A percentile compares a stretch with the other conserved stretches of the same genome.
These are phyloP conservation scores for Poteriospumella lacustris DNA, from an alignment of 108 stramenopile genomes.

Conservation along the genomic window DNA sequence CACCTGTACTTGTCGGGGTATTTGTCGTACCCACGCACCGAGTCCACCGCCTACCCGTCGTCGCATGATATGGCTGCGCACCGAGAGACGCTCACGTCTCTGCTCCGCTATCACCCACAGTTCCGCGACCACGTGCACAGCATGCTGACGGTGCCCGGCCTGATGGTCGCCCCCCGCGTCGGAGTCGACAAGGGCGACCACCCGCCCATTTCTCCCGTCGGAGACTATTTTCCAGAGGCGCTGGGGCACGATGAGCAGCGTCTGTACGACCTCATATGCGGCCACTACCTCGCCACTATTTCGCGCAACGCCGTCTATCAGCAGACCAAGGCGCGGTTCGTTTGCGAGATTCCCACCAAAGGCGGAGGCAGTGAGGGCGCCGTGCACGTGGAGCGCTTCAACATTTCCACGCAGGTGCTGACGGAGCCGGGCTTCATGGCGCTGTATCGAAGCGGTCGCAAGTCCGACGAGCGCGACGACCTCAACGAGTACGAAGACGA, in stretches of 20 bases:
- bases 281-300: constrained; percentile 80
- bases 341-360: too few relatives aligned
- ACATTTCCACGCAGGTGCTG: constrained; percentile 30
- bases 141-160: too few relatives aligned
- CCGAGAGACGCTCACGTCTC: too few relatives aligned
- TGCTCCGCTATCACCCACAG: too few relatives aligned
- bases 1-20: constrained; percentile 30
- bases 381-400: neutral
- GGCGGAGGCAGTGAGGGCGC: too few relatives aligned
- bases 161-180: too few relatives aligned
- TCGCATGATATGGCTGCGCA: constrained; percentile 33
- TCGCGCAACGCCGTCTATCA: constrained; percentile 72
- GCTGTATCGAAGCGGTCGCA: constrained; percentile 66
- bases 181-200: constrained; percentile 46
- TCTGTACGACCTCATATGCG: constrained; percentile 72
- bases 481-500: constrained; percentile 32
- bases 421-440: constrained; percentile 69
- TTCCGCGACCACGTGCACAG: too few relatives aligned
- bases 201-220: constrained; percentile 42
- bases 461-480: constrained; percentile 66
- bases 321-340: neutral
- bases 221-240: neutral
- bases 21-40: constrained; percentile 37
- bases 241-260: constrained; percentile 51
- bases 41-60: constrained; percentile 36